phyloP scores from a whole-genome alignment of 2,329 filamentous ascomycete species.

The Neonectria coccinea region DNA sequence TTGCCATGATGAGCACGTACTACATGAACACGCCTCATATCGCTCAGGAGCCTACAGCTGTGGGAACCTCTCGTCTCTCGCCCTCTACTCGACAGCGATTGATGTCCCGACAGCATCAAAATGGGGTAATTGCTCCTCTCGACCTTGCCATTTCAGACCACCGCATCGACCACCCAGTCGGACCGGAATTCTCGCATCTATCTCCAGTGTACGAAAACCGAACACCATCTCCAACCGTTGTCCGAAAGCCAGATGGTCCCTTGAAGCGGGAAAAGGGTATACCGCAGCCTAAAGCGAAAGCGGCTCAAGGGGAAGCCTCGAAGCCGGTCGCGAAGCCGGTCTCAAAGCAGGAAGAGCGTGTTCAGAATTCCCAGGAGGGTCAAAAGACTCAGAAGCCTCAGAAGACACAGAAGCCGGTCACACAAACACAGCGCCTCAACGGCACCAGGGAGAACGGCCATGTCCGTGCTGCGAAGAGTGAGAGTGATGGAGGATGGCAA shows the following conservation, averaged over 20 bases:
- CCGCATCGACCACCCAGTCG: conserved; percentile 50
- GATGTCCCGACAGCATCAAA: conserved; percentile 58
- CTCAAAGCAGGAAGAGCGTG: conserved; percentile 21
- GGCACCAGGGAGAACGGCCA: conserved; percentile 65
- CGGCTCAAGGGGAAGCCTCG: conserved; percentile 31
- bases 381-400: conserved; percentile 43
- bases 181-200: conserved; percentile 63
- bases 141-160: conserved; percentile 65
- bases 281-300: conserved; percentile 34
- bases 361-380: conserved; percentile 28
- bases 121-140: conserved; percentile 64
- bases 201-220: conserved; percentile 81
- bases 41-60: conserved; percentile 48
- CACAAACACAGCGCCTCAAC: conserved; percentile 52
- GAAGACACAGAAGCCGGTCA: conserved; percentile 44
- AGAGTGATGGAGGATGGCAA: conserved; percentile 68
- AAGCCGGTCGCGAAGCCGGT: conserved; percentile 30
- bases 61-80: conserved; percentile 47
- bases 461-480: conserved; percentile 65
- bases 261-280: conserved; percentile 44
- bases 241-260: conserved; percentile 63
- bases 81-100: conserved; percentile 53
- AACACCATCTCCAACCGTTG: conserved; percentile 75
- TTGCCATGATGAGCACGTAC: conserved; percentile 54
- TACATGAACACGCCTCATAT: conserved; percentile 46